phyloP scores from a whole-genome alignment of 139 green algal genomes.

The Chlorella vulgaris region DNA sequence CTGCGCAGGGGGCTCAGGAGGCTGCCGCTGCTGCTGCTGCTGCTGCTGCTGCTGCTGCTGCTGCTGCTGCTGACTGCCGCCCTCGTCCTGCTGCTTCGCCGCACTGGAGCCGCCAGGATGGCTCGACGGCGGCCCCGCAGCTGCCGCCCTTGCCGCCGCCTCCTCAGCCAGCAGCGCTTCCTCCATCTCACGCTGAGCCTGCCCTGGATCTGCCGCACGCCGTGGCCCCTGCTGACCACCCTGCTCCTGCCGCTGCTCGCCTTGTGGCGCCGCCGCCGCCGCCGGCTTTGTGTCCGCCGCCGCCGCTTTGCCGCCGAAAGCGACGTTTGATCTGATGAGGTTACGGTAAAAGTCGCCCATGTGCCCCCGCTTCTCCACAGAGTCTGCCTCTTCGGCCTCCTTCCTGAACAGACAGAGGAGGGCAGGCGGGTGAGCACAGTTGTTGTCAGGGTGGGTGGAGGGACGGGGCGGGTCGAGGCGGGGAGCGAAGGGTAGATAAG shows the following conservation, averaged over 20 bases:
- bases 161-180: background rate
- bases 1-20: background rate
- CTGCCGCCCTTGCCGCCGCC: too few species aligned
- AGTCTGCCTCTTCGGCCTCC: constrained; percentile 63
- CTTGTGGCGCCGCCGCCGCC: background rate
- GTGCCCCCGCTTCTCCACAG: constrained; percentile 78
- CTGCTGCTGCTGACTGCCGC: background rate
- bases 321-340: constrained; percentile 80
- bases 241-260: background rate
- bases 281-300: background rate
- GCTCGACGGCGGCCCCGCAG: background rate
- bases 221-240: background rate
- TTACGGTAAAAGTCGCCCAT: constrained; percentile 94
- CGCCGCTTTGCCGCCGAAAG: constrained; percentile 51
- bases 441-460: background rate
- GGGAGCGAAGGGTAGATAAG: too few species aligned
- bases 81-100: too few species aligned
- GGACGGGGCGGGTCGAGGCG: background rate
- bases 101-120: too few species aligned
- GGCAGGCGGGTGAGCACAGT: background rate
- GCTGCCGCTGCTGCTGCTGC: background rate
- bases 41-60: background rate
- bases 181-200: background rate
- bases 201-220: background rate
- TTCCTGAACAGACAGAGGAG: constrained; percentile 51